Percentiles rank a stretch among this genome's conserved stretches.
These are phyloP conservation scores for Pichia sp. DNA, from an alignment of 1,139 yeast species.

Conservation along the genomic window DNA sequence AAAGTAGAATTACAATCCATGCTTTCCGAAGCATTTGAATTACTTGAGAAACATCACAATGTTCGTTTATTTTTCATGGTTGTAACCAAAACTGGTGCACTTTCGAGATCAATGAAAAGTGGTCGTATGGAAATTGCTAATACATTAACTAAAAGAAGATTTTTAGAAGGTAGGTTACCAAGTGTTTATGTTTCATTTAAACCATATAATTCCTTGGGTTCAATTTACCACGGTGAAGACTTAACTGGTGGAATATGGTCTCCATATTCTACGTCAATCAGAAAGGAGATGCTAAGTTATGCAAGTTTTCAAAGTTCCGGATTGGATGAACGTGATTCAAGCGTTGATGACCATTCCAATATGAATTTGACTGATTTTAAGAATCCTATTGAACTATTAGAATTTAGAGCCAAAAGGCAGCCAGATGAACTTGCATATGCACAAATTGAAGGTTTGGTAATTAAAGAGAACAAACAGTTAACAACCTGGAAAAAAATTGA, in stretches of 20 bases:
- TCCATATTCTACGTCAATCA: conserved; percentile 52
- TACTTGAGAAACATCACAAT: conserved; percentile 62
- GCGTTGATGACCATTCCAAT: conserved; percentile 72
- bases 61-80: conserved; percentile 77
- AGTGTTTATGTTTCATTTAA: conserved; percentile 81
- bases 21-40: conserved; percentile 68
- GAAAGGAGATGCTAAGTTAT: conserved; percentile 45
- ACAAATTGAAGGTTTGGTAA: conserved; percentile 45
- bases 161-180: conserved; percentile 66
- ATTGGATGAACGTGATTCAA: conserved; percentile 67
- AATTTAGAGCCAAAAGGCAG: conserved; percentile 67
- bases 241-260: conserved; percentile 83
- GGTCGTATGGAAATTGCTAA: conserved; percentile 92
- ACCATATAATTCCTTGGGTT: conserved; percentile 56
- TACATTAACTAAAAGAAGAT: conserved; percentile 79
- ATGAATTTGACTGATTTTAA: conserved; percentile 67
- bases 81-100: conserved; percentile 71
- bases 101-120: conserved; percentile 77
- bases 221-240: conserved; percentile 75
- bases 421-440: conserved; percentile 81
- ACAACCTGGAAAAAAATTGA: conserved; percentile 74
- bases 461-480: conserved; percentile 40
- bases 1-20: conserved; percentile 60
- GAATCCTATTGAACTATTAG: conserved; percentile 66
- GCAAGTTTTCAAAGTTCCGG: conserved; percentile 64